Percentiles rank a stretch among this genome's conserved stretches.
phyloP scores from a whole-genome alignment of 2,329 filamentous ascomycete genomes.

The Fusarium sp. region DNA sequence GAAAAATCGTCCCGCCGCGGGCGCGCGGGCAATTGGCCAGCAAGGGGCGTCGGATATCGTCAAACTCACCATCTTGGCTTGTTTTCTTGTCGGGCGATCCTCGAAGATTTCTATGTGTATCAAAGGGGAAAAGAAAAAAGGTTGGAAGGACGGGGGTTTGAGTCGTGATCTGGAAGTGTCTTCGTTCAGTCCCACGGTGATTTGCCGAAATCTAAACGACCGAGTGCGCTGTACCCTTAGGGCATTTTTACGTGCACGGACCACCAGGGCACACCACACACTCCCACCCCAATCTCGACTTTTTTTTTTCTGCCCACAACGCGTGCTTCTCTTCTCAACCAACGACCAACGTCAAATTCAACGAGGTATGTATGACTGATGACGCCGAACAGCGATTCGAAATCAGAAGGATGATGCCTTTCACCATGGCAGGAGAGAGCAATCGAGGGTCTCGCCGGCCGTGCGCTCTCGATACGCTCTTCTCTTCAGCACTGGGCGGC shows the following conservation, averaged over 20 bases:
- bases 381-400: conserved; percentile 46
- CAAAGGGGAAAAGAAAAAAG: conserved; percentile 38
- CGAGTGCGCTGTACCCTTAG: conserved; percentile 53
- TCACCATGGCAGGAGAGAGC: conserved; percentile 70
- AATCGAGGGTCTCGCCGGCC: conserved; percentile 60
- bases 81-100: conserved; percentile 72
- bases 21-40: conserved; percentile 35
- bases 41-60: neutral
- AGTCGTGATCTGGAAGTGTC: conserved; percentile 48
- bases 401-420: conserved; percentile 56
- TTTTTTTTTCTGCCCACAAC: conserved; percentile 30
- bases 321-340: conserved; percentile 34
- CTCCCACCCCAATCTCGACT: conserved; percentile 6
- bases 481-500: conserved; percentile 74
- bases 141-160: conserved; percentile 37
- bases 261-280: conserved; percentile 55
- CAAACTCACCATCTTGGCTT: conserved; percentile 70
- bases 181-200: conserved; percentile 49
- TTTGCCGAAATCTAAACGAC: conserved; percentile 52
- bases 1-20: conserved; percentile 11
- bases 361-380: conserved; percentile 59
- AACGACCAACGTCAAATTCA: conserved; percentile 45
- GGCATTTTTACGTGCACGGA: conserved; percentile 58
- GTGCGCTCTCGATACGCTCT: conserved; percentile 67
- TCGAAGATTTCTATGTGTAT: conserved; percentile 68